A percentile compares a stretch with the other conserved stretches of the same genome.
phyloP scores from a whole-genome alignment of 1,284 basidiomycete genomes.

The Trichosporon sp. region DNA sequence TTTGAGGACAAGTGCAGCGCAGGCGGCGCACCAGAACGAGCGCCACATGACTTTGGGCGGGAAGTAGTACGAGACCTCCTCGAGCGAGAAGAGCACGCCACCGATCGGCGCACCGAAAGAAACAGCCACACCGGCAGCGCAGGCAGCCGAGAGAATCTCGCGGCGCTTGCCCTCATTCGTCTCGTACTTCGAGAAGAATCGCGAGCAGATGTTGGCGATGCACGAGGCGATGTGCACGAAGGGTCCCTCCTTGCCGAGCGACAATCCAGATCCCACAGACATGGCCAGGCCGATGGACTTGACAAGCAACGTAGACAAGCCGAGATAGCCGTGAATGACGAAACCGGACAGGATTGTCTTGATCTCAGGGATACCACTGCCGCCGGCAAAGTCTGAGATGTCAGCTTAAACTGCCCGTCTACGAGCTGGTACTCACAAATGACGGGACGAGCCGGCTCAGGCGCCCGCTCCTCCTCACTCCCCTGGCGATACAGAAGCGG shows the following conservation, averaged over 20 bases:
- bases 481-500: conserved; percentile 18
- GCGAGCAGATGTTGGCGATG: conserved; percentile 88
- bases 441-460: neutral
- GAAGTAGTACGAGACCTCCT: conserved; percentile 94
- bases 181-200: conserved; percentile 81
- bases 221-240: conserved; percentile 95
- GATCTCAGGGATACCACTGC: conserved; percentile 93
- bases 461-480: conserved; percentile 1
- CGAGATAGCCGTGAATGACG: conserved; percentile 95
- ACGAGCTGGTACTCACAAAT: neutral
- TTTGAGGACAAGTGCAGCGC: conserved; percentile 80
- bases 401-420: neutral
- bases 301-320: conserved; percentile 80
- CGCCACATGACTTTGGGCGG: conserved; percentile 92
- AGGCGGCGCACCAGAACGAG: conserved; percentile 90
- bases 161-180: conserved; percentile 92
- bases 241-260: conserved; percentile 89
- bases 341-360: conserved; percentile 95
- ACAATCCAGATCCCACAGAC: conserved; percentile 83
- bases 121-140: conserved; percentile 57
- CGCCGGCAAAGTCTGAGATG: conserved; percentile 58
- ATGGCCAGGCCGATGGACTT: conserved; percentile 85
- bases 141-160: conserved; percentile 85
- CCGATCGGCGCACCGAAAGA: conserved; percentile 90
- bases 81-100: conserved; percentile 83